Evolutionary conservation across 768 basidiomycete species (phyloP).

Genomic region (Phaeolepiota aurea): DNA sequence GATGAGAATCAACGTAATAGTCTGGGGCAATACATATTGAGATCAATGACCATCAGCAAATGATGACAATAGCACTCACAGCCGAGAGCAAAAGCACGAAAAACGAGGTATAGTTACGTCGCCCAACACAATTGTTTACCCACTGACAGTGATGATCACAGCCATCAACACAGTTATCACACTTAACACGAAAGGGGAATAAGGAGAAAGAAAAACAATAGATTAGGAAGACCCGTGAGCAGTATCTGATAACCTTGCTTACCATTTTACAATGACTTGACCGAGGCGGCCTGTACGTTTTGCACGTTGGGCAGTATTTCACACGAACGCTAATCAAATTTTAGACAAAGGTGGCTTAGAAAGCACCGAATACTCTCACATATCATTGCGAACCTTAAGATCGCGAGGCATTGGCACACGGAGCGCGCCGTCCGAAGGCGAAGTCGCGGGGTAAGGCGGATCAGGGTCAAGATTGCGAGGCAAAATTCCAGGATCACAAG

Average conservation of each 20-base stretch:
- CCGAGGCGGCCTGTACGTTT: slow-evolving; percentile 86
- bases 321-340: slow-evolving; percentile 60
- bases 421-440: slow-evolving; percentile 53
- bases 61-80: slow-evolving; percentile 31
- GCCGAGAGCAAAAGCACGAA: slow-evolving; percentile 73
- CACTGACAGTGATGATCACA: slow-evolving; percentile 90
- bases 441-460: slow-evolving; percentile 64
- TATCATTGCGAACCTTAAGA: slow-evolving; percentile 67
- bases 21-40: slow-evolving; percentile 26
- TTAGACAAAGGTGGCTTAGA: slow-evolving; percentile 2
- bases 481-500: slow-evolving; percentile 80
- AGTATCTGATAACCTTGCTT: slow-evolving; percentile 14
- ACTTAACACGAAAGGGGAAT: slow-evolving; percentile 34
- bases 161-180: slow-evolving; percentile 94
- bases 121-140: slow-evolving; percentile 94
- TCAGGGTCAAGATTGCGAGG: slow-evolving; percentile 82
- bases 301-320: slow-evolving; percentile 92
- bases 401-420: slow-evolving; percentile 73
- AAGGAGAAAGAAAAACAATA: neutral
- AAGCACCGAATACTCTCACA: slow-evolving; percentile 37
- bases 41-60: neutral
- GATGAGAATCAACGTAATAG: slow-evolving; percentile 64
- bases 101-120: slow-evolving; percentile 93
- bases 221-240: too few species aligned
- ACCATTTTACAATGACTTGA: slow-evolving; percentile 96